Evolutionary conservation across 805 yeast genomes (phyloP).

Genomic region (Sugiyamaella valdiviana): DNA sequence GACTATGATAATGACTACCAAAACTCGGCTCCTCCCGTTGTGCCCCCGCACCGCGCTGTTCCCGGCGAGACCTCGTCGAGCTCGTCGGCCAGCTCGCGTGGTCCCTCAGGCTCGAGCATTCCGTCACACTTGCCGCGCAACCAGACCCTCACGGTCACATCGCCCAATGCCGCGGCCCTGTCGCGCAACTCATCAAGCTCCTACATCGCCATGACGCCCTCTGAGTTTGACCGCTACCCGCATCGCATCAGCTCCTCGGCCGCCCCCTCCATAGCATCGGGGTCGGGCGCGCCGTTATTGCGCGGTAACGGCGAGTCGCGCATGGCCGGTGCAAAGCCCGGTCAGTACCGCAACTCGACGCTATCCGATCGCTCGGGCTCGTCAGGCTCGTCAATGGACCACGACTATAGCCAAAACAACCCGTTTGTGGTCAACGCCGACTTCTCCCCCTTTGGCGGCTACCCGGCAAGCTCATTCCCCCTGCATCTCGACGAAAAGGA

Average conservation of each 20-base stretch:
- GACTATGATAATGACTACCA: conserved; percentile 8
- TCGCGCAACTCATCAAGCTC: conserved; percentile 22
- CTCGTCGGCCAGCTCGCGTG: not conserved
- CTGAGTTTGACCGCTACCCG: conserved; percentile 35
- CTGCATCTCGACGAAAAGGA: conserved; percentile 87
- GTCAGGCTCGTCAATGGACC: conserved; percentile 18
- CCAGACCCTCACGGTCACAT: conserved; percentile 11
- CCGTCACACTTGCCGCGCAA: not conserved
- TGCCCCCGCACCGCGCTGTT: conserved; percentile 8
- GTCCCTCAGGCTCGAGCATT: conserved; percentile 1
- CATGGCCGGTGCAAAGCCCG: not conserved
- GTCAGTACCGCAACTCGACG: conserved; percentile 16
- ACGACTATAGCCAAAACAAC: conserved; percentile 15
- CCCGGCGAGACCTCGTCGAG: conserved; percentile 5
- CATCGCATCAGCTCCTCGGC: conserved; percentile 26
- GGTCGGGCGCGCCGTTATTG: conserved; percentile 1
- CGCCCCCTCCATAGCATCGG: conserved; percentile 13
- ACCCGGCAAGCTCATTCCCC: conserved; percentile 90
- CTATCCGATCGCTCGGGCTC: conserved; percentile 20
- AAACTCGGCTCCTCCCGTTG: conserved; percentile 1
- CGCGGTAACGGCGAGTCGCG: not conserved
- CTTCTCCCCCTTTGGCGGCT: conserved; percentile 84
- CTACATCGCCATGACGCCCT: conserved; percentile 20
- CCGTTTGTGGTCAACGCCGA: conserved; percentile 35
- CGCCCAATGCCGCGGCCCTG: not conserved